Evolutionary conservation across 176 grass and related monocot species (phyloP).

Genomic region (Oryza brachyantha): DNA sequence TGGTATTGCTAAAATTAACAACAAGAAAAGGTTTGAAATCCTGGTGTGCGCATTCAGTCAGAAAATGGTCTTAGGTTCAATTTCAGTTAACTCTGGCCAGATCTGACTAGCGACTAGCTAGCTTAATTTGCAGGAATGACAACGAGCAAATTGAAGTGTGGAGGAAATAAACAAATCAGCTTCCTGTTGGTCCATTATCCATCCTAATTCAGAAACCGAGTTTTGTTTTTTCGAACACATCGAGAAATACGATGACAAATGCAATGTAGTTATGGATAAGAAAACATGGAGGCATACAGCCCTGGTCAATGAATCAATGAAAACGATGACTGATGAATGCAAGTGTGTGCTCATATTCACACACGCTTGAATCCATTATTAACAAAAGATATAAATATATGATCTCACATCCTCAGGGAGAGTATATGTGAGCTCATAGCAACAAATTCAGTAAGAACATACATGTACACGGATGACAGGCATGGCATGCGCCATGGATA

Average conservation of each 20-base stretch:
- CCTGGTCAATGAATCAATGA: background rate
- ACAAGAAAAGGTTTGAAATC: background rate
- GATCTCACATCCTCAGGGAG: background rate
- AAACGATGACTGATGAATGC: background rate
- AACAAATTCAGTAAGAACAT: background rate
- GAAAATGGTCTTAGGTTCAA: background rate
- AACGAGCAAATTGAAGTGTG: background rate
- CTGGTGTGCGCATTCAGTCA: background rate
- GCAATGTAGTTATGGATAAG: background rate
- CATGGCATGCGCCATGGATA: background rate
- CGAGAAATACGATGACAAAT: background rate
- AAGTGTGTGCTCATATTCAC: background rate
- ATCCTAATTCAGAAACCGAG: background rate
- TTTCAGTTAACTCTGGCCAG: background rate
- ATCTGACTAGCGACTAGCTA: background rate
- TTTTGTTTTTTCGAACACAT: too few relatives aligned
- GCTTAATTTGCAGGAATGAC: background rate
- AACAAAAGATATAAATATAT: background rate
- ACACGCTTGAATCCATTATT: slow-evolving; percentile 7
- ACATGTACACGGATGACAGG: background rate
- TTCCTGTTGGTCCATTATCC: background rate
- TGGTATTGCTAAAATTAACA: background rate
- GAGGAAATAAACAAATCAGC: too few relatives aligned
- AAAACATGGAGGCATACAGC: background rate
- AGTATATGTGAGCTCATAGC: background rate